Conservation (phyloP, 2,329 filamentous ascomycete species). For the Phialocephala subalpina region DNA sequence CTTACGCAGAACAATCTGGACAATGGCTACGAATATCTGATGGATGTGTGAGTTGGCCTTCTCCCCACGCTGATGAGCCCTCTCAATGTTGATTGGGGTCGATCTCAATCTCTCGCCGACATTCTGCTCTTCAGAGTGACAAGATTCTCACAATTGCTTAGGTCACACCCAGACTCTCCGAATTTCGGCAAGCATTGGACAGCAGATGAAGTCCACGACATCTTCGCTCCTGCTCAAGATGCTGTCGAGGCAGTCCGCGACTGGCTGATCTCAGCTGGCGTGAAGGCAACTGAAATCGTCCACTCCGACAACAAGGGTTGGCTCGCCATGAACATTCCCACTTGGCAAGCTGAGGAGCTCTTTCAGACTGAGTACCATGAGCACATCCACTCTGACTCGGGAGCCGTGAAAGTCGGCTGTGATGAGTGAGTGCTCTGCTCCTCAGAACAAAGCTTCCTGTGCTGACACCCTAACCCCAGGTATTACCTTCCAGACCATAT, state of each 20-base stretch:
- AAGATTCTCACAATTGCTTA: constrained; percentile 17
- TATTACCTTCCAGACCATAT: constrained; percentile 51
- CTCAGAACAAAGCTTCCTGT: neutral
- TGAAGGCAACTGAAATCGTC: constrained; percentile 42
- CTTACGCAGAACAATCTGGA: constrained; percentile 33
- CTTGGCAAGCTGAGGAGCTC: constrained; percentile 44
- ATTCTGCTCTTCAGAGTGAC: neutral
- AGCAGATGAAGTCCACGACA: constrained; percentile 42
- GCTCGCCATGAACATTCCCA: constrained; percentile 46
- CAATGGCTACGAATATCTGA: constrained; percentile 30
- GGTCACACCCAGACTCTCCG: constrained; percentile 39
- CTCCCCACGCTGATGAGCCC: neutral
- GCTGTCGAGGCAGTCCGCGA: constrained; percentile 43
- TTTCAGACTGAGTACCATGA: constrained; percentile 47
- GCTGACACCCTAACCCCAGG: constrained; percentile 27
- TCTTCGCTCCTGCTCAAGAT: constrained; percentile 44
- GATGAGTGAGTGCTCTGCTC: constrained; percentile 41
- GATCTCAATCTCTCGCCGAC: neutral
- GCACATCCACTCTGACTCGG: constrained; percentile 43
- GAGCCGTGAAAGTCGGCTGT: constrained; percentile 43
- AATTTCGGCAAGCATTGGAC: constrained; percentile 49
- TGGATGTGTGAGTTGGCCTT: constrained; percentile 35
- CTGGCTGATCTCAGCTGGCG: constrained; percentile 47
- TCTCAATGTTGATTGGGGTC: neutral
- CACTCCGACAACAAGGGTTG: constrained; percentile 46